phyloP scores from a whole-genome alignment of 106 monocot species.

The Triglochin maritima region DNA sequence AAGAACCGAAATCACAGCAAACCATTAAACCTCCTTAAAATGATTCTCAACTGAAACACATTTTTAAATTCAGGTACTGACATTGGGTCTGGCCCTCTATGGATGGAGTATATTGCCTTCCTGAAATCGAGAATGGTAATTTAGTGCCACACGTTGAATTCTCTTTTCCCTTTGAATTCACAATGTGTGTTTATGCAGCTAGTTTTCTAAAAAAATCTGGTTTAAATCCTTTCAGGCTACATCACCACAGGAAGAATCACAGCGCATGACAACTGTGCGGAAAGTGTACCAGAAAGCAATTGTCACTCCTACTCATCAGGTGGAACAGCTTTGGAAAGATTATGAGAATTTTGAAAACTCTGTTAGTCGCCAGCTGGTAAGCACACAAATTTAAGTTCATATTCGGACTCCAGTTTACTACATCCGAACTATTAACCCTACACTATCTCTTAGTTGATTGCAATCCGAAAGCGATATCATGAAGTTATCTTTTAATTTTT shows the following conservation, averaged over 20 bases:
- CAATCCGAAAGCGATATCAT: too few species aligned
- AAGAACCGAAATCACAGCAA: too few species aligned
- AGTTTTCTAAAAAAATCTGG: too few species aligned
- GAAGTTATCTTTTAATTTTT: too few species aligned
- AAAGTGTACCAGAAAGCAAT: conserved; percentile 88
- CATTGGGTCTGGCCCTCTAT: conserved; percentile 81
- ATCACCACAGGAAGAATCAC: conserved; percentile 83
- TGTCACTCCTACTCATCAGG: conserved; percentile 83
- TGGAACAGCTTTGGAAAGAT: conserved; percentile 96
- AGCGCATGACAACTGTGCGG: conserved; percentile 80
- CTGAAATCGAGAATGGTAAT: conserved; percentile 46
- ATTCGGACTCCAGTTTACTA: too few species aligned
- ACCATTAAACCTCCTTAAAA: too few species aligned
- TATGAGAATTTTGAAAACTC: conserved; percentile 98
- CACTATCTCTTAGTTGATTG: too few species aligned
- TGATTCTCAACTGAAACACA: too few species aligned
- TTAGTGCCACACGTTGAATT: background rate
- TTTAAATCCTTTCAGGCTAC: conserved; percentile 21
- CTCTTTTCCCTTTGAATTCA: conserved; percentile 8
- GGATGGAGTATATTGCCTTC: conserved; percentile 95
- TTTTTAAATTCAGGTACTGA: conserved; percentile 47
- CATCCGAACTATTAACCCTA: too few species aligned
- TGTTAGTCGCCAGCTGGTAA: conserved; percentile 88
- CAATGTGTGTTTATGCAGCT: too few species aligned
- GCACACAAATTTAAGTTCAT: too few species aligned